Percentiles rank a stretch among this genome's conserved stretches.
Evolutionary conservation across 2,329 filamentous ascomycete genomes (phyloP).

Genomic region (Trichophyton rubrum): DNA sequence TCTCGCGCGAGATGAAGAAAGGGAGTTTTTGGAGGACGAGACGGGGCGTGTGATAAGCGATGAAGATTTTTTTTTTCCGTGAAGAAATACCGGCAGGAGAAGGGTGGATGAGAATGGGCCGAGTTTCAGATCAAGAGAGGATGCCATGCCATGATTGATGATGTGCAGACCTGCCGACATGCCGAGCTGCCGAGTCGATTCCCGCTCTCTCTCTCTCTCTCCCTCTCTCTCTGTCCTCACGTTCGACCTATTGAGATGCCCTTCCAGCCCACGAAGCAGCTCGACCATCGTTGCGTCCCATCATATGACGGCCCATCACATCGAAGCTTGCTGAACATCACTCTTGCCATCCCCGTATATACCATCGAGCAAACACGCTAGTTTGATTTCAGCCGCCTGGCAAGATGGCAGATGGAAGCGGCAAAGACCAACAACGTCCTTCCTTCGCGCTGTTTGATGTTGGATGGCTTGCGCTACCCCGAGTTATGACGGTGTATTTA

Average conservation of each 20-base stretch:
- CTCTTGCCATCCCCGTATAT: not conserved
- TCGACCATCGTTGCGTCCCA: not conserved
- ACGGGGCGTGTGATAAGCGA: not conserved
- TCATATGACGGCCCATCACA: not conserved
- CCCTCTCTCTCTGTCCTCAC: not conserved
- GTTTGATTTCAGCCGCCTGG: not conserved
- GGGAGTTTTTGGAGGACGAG: not conserved
- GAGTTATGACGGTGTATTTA: no score
- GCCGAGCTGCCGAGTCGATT: not conserved
- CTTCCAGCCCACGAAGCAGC: not conserved
- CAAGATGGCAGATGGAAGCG: slow-evolving; percentile 1
- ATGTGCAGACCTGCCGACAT: no score
- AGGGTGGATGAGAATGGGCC: no score
- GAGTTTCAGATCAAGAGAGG: no score
- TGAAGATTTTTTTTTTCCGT: not conserved
- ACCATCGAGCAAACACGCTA: no score
- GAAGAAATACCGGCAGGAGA: no score
- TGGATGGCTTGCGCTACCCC: no score
- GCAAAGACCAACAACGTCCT: not conserved
- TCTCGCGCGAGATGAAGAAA: not conserved
- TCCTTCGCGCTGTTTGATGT: no score
- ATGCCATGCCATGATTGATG: no score
- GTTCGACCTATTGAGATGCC: not conserved
- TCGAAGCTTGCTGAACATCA: not conserved
- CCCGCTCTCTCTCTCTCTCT: not conserved